Conservation (phyloP, 257 asterid genomes). For the Primulina eburnea region DNA sequence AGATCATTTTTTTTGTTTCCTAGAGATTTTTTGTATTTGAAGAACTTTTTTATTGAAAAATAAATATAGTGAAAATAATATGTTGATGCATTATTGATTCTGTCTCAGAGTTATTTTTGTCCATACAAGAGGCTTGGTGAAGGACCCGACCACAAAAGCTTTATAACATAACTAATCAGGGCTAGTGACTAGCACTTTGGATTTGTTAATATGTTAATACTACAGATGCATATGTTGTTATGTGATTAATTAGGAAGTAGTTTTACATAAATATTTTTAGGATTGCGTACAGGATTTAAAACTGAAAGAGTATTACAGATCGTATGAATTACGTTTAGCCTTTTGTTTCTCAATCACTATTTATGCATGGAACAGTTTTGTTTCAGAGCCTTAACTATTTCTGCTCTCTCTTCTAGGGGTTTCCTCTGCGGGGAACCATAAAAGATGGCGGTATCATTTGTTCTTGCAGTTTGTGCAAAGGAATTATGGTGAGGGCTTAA, state of each 20-base stretch:
- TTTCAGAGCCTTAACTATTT: constrained; percentile 23
- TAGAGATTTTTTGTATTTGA: not conserved
- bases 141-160: not conserved
- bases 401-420: constrained; percentile 36
- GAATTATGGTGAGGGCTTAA: constrained; percentile 55
- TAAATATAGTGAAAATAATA: not conserved
- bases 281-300: constrained; percentile 4
- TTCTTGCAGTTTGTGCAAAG: constrained; percentile 81
- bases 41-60: not conserved
- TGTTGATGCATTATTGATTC: not conserved
- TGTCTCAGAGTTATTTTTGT: not conserved
- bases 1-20: not conserved
- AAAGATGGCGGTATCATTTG: constrained; percentile 85
- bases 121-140: not conserved
- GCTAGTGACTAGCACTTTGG: not conserved
- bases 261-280: not conserved
- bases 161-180: not conserved
- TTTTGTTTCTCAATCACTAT: constrained; percentile 4
- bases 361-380: constrained; percentile 3
- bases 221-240: constrained; percentile 2
- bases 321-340: not conserved
- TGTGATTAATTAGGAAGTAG: not conserved
- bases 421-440: constrained; percentile 77
- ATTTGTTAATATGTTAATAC: not conserved
- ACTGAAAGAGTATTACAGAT: not conserved